Percentiles rank a stretch among this genome's conserved stretches.
These are phyloP conservation scores for Pittosporum tobira DNA, from an alignment of 129 eudicot species.

Conservation along the genomic window DNA sequence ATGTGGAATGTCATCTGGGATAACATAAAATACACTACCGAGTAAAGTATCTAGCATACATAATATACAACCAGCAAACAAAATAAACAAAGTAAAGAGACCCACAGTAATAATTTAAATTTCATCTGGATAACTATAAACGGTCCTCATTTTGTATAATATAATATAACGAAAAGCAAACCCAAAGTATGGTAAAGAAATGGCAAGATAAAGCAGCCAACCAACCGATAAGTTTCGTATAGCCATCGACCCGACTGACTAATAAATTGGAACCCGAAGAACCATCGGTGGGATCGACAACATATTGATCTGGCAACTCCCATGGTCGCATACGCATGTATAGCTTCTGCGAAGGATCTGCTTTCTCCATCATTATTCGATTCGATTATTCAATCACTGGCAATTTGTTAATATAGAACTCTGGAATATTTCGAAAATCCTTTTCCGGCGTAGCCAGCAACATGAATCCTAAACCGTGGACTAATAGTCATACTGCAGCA, in stretches of 20 bases:
- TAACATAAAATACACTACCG: no score
- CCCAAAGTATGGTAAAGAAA: no score
- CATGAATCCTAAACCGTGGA: no score
- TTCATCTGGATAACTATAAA: neutral
- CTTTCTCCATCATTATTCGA: slow-evolving; percentile 55
- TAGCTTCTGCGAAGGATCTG: slow-evolving; percentile 51
- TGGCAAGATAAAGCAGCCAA: no score
- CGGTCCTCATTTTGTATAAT: neutral
- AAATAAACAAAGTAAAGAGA: neutral
- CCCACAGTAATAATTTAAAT: neutral
- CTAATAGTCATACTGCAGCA: no score
- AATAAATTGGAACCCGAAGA: slow-evolving; percentile 56
- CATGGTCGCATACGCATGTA: slow-evolving; percentile 69
- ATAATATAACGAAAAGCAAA: neutral
- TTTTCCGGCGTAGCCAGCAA: no score
- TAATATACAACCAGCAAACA: no score
- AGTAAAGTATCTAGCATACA: no score
- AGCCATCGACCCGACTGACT: slow-evolving; percentile 62
- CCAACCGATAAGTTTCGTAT: slow-evolving; percentile 59
- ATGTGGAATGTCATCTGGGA: slow-evolving; percentile 64
- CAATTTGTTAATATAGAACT: no score
- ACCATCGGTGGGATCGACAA: slow-evolving; percentile 83
- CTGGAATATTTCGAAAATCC: no score
- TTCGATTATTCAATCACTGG: neutral
- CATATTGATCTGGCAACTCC: slow-evolving; percentile 74